A percentile compares a stretch with the other conserved stretches of the same genome.
phyloP scores from a whole-genome alignment of 2,329 filamentous ascomycete species.

The Aspergillus hiratsukae region DNA sequence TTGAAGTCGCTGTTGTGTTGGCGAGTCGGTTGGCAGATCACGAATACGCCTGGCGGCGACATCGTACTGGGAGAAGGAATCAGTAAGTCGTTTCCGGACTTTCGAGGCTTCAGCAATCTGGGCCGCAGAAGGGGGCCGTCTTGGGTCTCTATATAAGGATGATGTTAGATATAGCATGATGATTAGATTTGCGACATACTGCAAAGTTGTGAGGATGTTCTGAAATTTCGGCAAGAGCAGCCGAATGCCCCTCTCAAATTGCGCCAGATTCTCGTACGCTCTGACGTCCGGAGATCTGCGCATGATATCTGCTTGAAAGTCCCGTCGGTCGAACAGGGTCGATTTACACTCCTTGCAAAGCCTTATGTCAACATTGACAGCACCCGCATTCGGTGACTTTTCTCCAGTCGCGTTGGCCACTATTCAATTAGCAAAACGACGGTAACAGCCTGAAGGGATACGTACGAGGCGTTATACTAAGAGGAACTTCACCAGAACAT shows the following conservation, averaged over 20 bases:
- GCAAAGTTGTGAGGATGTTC: slow-evolving; percentile 66
- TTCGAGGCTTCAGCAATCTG: slow-evolving; percentile 84
- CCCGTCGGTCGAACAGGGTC: slow-evolving; percentile 66
- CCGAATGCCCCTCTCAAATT: slow-evolving; percentile 84
- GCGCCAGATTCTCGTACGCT: slow-evolving; percentile 75
- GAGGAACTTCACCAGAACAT: slow-evolving; percentile 78
- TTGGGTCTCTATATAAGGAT: slow-evolving; percentile 49
- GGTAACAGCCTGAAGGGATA: background rate
- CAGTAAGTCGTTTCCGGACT: slow-evolving; percentile 81
- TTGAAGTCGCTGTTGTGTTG: slow-evolving; percentile 70
- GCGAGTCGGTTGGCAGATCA: slow-evolving; percentile 68
- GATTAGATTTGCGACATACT: slow-evolving; percentile 41
- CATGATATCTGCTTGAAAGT: slow-evolving; percentile 68
- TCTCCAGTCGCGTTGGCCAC: slow-evolving; percentile 38
- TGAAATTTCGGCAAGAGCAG: slow-evolving; percentile 81
- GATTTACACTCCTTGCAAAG: slow-evolving; percentile 87
- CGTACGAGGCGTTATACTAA: slow-evolving; percentile 68
- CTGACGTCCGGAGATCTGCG: slow-evolving; percentile 70
- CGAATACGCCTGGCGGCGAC: slow-evolving; percentile 74
- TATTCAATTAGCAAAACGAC: slow-evolving; percentile 23
- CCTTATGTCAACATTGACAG: slow-evolving; percentile 72
- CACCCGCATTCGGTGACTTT: slow-evolving; percentile 42
- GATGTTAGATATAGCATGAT: background rate
- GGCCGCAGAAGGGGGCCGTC: slow-evolving; percentile 58
- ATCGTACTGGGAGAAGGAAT: slow-evolving; percentile 86